Evolutionary conservation across 495 filamentous ascomycete genomes (phyloP).

Genomic region (Schizothecium vesticola): DNA sequence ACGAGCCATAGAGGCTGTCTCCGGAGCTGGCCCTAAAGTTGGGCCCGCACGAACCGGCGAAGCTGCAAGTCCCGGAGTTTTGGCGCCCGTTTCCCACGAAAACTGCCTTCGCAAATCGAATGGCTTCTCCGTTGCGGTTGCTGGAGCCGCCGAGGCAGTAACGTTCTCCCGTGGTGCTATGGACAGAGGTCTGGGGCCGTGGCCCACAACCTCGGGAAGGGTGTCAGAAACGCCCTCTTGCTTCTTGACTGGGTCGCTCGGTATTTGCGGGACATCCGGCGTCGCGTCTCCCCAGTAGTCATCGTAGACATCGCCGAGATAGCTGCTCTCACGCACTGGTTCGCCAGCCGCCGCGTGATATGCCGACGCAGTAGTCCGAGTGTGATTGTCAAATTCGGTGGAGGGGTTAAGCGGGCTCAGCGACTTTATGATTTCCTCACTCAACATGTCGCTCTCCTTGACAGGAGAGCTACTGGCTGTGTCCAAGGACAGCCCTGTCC

Average conservation of each 20-base stretch:
- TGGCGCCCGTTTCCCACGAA: conserved; percentile 45
- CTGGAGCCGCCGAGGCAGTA: background rate
- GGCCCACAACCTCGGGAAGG: background rate
- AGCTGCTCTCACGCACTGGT: conserved; percentile 38
- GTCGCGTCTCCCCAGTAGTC: conserved; percentile 32
- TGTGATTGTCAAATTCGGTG: conserved; percentile 5
- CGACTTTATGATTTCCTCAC: conserved; percentile 77
- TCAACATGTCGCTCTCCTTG: conserved; percentile 68
- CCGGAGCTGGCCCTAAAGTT: conserved; percentile 8
- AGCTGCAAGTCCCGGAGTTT: conserved; percentile 5
- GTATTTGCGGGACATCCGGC: background rate
- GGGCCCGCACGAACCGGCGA: background rate
- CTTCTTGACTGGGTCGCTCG: background rate
- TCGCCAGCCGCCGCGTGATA: conserved; percentile 21
- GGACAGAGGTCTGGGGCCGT: background rate
- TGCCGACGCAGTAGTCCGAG: conserved; percentile 9
- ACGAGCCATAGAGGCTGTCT: background rate
- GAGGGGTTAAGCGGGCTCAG: conserved; percentile 46
- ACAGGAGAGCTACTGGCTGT: conserved; percentile 53
- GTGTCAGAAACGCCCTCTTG: background rate
- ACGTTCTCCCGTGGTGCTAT: background rate
- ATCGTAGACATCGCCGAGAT: conserved; percentile 41
- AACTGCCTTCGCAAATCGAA: conserved; percentile 34
- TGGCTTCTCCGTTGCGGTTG: background rate
- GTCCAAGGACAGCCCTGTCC: conserved; percentile 51